These are phyloP conservation scores for Globisporangium irregulare DNA, from an alignment of 352 stramenopile genomes.

Conservation along the genomic window DNA sequence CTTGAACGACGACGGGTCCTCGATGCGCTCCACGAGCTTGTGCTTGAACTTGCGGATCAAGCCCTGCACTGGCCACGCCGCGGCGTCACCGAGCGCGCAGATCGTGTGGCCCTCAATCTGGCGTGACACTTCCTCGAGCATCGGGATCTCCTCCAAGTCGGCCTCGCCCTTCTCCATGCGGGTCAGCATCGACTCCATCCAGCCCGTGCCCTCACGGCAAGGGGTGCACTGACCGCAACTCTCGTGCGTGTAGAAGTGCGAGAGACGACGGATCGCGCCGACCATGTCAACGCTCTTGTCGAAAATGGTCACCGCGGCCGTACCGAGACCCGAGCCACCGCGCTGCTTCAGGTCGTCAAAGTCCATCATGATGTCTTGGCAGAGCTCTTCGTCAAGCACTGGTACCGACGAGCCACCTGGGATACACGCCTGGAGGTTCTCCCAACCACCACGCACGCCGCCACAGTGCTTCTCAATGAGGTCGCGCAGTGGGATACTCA, in stretches of 20 bases:
- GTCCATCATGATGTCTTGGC: constrained; percentile 99
- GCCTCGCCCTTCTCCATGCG: constrained; percentile 98
- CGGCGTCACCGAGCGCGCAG: constrained; percentile 98
- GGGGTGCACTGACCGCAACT: constrained; percentile 99
- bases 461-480: constrained; percentile 99
- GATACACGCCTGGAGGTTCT: constrained; percentile 98
- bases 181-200: constrained; percentile 97
- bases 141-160: constrained; percentile 98
- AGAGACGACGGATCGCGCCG: constrained; percentile 95
- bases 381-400: constrained; percentile 92
- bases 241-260: constrained; percentile 99
- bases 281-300: constrained; percentile 99
- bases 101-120: constrained; percentile 99
- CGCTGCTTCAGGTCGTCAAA: constrained; percentile 98
- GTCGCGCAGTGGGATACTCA: constrained; percentile 97
- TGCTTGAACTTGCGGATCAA: constrained; percentile 98
- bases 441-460: constrained; percentile 98
- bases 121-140: constrained; percentile 99
- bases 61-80: constrained; percentile 99
- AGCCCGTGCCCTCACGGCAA: constrained; percentile 97
- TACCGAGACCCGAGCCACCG: constrained; percentile 95
- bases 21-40: constrained; percentile 98
- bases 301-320: constrained; percentile 99
- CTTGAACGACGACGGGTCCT: constrained; percentile 94
- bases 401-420: constrained; percentile 96